Evolutionary conservation across 345 rosid genomes (phyloP).

Genomic region (Dipteronia sinensis): DNA sequence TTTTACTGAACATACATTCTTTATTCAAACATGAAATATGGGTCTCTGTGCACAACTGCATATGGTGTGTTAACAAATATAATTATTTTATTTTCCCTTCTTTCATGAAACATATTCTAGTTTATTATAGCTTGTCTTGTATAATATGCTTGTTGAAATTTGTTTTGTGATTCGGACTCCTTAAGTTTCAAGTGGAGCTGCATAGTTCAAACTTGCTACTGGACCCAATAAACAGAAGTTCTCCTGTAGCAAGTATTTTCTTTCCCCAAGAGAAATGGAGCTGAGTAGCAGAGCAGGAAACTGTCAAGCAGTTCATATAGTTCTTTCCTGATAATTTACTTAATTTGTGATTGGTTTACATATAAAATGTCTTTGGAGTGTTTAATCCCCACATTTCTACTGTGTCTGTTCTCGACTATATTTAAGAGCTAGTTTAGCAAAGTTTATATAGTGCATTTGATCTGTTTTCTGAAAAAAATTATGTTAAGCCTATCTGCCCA

Average conservation of each 20-base stretch:
- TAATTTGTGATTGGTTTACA: not conserved
- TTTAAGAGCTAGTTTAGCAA: not conserved
- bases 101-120: not conserved
- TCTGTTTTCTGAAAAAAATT: too few species aligned
- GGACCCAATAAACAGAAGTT: not conserved
- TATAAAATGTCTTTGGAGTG: not conserved
- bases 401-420: not conserved
- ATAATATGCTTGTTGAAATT: not conserved
- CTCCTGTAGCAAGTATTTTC: not conserved
- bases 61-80: not conserved
- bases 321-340: not conserved
- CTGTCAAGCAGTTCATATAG: not conserved
- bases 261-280: not conserved
- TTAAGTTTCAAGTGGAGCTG: constrained; percentile 1
- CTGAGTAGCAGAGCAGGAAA: not conserved
- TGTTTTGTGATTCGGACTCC: not conserved
- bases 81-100: not conserved
- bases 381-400: not conserved
- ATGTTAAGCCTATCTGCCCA: not conserved
- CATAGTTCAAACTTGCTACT: not conserved
- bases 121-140: not conserved
- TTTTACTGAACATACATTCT: not conserved
- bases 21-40: not conserved
- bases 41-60: not conserved
- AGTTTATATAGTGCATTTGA: not conserved